Percentiles rank a stretch among this genome's conserved stretches.
Evolutionary conservation across 306 rosid species (phyloP).

Genomic region (Glycine latifolia): DNA sequence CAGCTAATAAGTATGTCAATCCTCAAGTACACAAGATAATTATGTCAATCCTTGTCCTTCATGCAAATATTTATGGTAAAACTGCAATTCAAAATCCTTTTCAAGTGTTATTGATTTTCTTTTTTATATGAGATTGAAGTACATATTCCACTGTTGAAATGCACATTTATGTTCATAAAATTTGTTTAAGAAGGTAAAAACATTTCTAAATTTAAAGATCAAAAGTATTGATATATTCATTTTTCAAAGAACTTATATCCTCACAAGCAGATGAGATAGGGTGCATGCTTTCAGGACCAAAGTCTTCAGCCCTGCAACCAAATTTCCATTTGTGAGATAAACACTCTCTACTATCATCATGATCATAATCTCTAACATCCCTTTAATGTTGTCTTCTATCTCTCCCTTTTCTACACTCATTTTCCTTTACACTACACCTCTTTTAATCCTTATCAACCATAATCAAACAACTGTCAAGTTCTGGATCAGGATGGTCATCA

Average conservation of each 20-base stretch:
- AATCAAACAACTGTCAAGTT: slow-evolving; percentile 71
- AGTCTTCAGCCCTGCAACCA: slow-evolving; percentile 65
- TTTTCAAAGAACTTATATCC: slow-evolving; percentile 81
- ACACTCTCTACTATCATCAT: slow-evolving; percentile 67
- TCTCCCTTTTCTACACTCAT: slow-evolving; percentile 76
- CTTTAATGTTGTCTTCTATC: slow-evolving; percentile 67
- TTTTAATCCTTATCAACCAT: slow-evolving; percentile 81
- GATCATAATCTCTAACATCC: slow-evolving; percentile 80
- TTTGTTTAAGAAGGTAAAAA: not conserved
- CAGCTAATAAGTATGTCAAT: no score
- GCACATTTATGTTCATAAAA: slow-evolving; percentile 14
- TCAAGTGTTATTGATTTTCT: not conserved
- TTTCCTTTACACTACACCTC: slow-evolving; percentile 79
- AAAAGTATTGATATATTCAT: slow-evolving; percentile 58
- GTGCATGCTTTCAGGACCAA: slow-evolving; percentile 61
- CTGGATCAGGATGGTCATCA: slow-evolving; percentile 81
- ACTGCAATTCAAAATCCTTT: no score
- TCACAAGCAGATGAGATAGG: slow-evolving; percentile 68
- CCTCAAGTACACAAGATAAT: no score
- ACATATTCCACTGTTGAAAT: slow-evolving; percentile 27
- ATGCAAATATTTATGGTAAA: no score
- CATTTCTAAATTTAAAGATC: slow-evolving; percentile 6
- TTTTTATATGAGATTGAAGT: slow-evolving; percentile 1
- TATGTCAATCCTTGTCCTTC: no score
- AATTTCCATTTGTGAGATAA: slow-evolving; percentile 72